Conservation (phyloP, 2,329 filamentous ascomycete species). For the Penicillium sp. region DNA sequence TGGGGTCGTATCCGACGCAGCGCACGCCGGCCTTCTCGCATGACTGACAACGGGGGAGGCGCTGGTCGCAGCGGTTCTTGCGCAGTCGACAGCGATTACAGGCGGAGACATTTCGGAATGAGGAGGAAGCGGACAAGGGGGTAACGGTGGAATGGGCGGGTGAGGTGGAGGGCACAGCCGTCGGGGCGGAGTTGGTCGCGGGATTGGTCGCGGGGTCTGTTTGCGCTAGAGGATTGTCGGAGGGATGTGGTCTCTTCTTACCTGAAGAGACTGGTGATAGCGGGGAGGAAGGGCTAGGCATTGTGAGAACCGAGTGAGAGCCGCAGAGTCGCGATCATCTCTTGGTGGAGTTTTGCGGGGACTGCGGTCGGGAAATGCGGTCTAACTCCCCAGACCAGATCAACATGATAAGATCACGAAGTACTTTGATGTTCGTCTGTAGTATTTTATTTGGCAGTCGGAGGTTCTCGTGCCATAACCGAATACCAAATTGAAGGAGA, state of each 20-base stretch:
- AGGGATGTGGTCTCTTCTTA: slow-evolving; percentile 38
- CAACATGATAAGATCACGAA: slow-evolving; percentile 29
- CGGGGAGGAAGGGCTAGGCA: slow-evolving; percentile 36
- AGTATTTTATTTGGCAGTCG: slow-evolving; percentile 5
- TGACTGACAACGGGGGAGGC: slow-evolving; percentile 81
- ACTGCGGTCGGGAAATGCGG: slow-evolving; percentile 22
- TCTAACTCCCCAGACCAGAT: slow-evolving; percentile 19
- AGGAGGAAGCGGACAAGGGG: slow-evolving; percentile 31
- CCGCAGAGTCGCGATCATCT: slow-evolving; percentile 32
- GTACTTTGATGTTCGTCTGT: not conserved
- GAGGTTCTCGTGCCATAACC: not conserved
- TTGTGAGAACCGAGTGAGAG: slow-evolving; percentile 27
- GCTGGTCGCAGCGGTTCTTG: slow-evolving; percentile 95
- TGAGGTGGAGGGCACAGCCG: slow-evolving; percentile 18
- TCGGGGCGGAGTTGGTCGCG: slow-evolving; percentile 11
- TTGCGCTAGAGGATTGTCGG: slow-evolving; percentile 27
- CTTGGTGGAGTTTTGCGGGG: slow-evolving; percentile 27
- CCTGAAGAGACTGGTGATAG: slow-evolving; percentile 33
- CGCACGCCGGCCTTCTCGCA: slow-evolving; percentile 90
- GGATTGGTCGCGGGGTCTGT: slow-evolving; percentile 19
- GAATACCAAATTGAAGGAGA: slow-evolving; percentile 6
- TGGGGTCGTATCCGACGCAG: slow-evolving; percentile 94
- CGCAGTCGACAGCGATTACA: slow-evolving; percentile 89
- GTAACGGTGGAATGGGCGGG: slow-evolving; percentile 26
- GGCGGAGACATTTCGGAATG: slow-evolving; percentile 84